Evolutionary conservation across 306 rosid species (phyloP).

Genomic region (Gastrolobium villosum): DNA sequence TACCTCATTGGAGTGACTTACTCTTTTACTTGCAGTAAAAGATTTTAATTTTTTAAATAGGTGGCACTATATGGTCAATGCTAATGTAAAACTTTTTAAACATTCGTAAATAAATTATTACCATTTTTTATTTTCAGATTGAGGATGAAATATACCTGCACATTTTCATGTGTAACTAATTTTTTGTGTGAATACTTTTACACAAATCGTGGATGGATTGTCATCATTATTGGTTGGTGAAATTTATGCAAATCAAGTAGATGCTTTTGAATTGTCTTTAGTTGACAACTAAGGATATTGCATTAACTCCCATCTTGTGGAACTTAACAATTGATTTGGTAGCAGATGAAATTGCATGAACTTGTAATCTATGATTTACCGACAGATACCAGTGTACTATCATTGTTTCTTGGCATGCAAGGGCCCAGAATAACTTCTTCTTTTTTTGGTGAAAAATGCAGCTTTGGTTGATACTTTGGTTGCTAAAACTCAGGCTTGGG

Average conservation of each 20-base stretch:
- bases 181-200: slow-evolving; percentile 8
- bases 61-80: neutral
- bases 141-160: slow-evolving; percentile 2
- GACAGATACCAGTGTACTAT: neutral
- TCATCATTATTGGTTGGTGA: slow-evolving; percentile 11
- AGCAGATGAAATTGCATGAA: neutral
- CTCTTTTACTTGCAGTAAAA: neutral
- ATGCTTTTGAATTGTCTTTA: slow-evolving; percentile 8
- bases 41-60: neutral
- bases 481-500: slow-evolving; percentile 92
- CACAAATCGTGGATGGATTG: slow-evolving; percentile 18
- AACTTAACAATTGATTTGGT: slow-evolving; percentile 21
- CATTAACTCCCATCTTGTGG: neutral
- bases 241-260: slow-evolving; percentile 19
- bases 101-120: neutral
- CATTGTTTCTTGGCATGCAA: slow-evolving; percentile 36
- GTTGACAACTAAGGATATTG: slow-evolving; percentile 12
- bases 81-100: neutral
- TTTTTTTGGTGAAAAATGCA: slow-evolving; percentile 46
- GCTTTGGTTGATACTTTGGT: slow-evolving; percentile 89
- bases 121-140: neutral
- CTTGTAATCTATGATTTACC: slow-evolving; percentile 21
- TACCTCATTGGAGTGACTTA: neutral
- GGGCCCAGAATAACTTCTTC: neutral
- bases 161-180: neutral